A percentile compares a stretch with the other conserved stretches of the same genome.
phyloP scores from a whole-genome alignment of 345 rosid genomes.

The Populus simonii region DNA sequence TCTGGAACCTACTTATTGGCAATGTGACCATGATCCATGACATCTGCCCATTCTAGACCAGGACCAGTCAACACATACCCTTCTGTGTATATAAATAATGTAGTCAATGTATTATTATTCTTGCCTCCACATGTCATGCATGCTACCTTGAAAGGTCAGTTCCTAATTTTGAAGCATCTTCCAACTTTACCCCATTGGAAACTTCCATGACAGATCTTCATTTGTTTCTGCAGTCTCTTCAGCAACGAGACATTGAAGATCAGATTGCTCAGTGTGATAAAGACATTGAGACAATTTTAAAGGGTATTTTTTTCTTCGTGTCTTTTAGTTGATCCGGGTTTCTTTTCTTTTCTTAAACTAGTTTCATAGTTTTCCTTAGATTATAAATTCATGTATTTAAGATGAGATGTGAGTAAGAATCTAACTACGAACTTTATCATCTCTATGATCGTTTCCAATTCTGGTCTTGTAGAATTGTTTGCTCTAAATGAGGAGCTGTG shows the following conservation, averaged over 20 bases:
- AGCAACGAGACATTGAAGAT: conserved; percentile 60
- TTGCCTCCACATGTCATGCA: not conserved
- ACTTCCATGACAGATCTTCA: not conserved
- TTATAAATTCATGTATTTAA: no score
- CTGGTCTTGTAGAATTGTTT: not conserved
- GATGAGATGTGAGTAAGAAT: not conserved
- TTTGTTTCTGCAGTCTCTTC: conserved; percentile 48
- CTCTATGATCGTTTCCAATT: not conserved
- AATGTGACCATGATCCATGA: not conserved
- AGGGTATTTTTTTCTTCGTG: conserved; percentile 31
- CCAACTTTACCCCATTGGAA: not conserved
- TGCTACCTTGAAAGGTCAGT: not conserved
- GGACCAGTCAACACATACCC: not conserved
- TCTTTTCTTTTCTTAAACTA: not conserved
- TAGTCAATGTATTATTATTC: not conserved
- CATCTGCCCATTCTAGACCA: not conserved
- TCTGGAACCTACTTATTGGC: not conserved
- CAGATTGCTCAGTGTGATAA: conserved; percentile 65
- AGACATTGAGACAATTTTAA: conserved; percentile 41
- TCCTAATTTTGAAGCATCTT: not conserved
- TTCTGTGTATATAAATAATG: not conserved
- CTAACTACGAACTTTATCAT: not conserved
- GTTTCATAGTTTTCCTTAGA: no score
- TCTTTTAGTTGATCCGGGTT: not conserved
- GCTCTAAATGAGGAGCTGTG: not conserved